Percentiles rank a stretch among this genome's conserved stretches.
phyloP scores from a whole-genome alignment of 257 asterid species.

The Salvia splendens region DNA sequence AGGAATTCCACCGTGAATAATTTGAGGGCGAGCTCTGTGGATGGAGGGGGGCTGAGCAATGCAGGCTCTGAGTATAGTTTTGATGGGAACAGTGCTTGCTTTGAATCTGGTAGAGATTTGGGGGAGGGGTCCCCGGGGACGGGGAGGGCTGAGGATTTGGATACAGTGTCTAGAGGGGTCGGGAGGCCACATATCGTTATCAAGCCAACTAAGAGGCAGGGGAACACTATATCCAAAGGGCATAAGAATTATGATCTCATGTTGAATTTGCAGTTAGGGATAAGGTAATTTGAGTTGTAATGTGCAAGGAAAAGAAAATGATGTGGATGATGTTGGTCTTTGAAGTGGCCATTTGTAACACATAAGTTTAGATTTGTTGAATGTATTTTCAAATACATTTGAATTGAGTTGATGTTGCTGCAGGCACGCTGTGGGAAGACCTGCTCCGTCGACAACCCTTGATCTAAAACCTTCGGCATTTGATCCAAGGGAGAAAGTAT shows the following conservation, averaged over 20 bases:
- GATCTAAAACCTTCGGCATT: slow-evolving; percentile 78
- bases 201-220: slow-evolving; percentile 69
- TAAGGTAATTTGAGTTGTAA: slow-evolving; percentile 51
- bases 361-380: no score
- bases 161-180: slow-evolving; percentile 34
- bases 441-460: slow-evolving; percentile 72
- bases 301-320: no score
- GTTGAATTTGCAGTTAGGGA: slow-evolving; percentile 97
- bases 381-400: no score
- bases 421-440: slow-evolving; percentile 93
- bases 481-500: slow-evolving; percentile 76
- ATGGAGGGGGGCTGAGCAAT: slow-evolving; percentile 35
- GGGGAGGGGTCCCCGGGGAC: slow-evolving; percentile 33
- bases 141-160: slow-evolving; percentile 38
- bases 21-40: slow-evolving; percentile 24
- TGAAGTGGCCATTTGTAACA: no score
- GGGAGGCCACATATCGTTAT: slow-evolving; percentile 49
- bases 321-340: no score
- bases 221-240: slow-evolving; percentile 69
- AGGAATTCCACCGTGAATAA: slow-evolving; percentile 35
- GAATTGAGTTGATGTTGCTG: no score
- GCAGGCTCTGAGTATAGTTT: slow-evolving; percentile 53
- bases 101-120: slow-evolving; percentile 40
- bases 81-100: slow-evolving; percentile 40
- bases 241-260: slow-evolving; percentile 88